Evolutionary conservation across 2,329 filamentous ascomycete species (phyloP).

Genomic region (Pseudopyricularia javanii): DNA sequence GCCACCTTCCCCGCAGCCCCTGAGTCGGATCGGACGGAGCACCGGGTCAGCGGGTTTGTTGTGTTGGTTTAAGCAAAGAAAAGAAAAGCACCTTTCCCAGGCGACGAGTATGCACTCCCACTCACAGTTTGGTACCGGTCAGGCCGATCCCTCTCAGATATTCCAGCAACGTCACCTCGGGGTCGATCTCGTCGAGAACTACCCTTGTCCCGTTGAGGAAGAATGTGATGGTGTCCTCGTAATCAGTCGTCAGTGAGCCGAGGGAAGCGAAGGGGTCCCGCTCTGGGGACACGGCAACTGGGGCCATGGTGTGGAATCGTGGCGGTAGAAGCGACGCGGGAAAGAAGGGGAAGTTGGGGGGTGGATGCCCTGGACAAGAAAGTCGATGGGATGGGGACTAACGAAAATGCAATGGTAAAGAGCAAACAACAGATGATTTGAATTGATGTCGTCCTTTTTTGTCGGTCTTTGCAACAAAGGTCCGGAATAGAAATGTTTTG

Average conservation of each 20-base stretch:
- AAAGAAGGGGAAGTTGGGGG: not conserved
- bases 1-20: constrained; percentile 87
- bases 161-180: constrained; percentile 82
- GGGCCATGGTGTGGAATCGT: constrained; percentile 32
- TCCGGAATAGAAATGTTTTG: too few species aligned
- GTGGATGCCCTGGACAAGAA: not conserved
- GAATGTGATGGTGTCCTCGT: constrained; percentile 81
- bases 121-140: constrained; percentile 81
- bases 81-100: too few species aligned
- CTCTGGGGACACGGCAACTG: constrained; percentile 39
- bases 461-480: too few species aligned
- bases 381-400: too few species aligned
- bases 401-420: too few species aligned
- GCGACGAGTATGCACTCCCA: constrained; percentile 1
- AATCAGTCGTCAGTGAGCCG: constrained; percentile 56
- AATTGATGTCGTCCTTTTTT: too few species aligned
- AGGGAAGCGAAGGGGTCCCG: constrained; percentile 19
- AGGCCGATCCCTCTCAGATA: constrained; percentile 87
- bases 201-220: constrained; percentile 92
- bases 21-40: constrained; percentile 12
- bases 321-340: not conserved
- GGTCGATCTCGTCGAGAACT: constrained; percentile 74
- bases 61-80: not conserved
- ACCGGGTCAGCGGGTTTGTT: constrained; percentile 1
- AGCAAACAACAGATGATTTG: too few species aligned